Evolutionary conservation across 2,329 filamentous ascomycete genomes (phyloP).

Genomic region (Didymella pinodella): DNA sequence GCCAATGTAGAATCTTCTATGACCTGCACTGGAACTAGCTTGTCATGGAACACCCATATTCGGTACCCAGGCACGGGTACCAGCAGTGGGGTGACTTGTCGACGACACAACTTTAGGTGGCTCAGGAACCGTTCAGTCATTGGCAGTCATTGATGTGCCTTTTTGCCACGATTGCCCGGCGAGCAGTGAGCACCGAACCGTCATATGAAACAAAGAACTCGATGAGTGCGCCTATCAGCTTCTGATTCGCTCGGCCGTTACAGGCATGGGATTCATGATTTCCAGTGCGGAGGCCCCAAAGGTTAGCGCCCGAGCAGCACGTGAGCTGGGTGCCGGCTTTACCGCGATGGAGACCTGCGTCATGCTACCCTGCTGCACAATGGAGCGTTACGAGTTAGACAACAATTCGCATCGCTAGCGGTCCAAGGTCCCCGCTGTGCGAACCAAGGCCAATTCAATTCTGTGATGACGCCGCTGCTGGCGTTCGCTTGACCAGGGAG

Average conservation of each 20-base stretch:
- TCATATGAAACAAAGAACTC: not conserved
- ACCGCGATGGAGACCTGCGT: conserved; percentile 17
- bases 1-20: conserved; percentile 1
- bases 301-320: conserved; percentile 20
- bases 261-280: conserved; percentile 16
- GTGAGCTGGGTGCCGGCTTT: conserved; percentile 18
- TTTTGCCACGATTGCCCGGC: conserved; percentile 8
- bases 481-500: conserved; percentile 6
- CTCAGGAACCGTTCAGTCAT: conserved; percentile 9
- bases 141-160: conserved; percentile 4
- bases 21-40: not conserved
- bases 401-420: conserved; percentile 14
- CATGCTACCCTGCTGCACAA: conserved; percentile 17
- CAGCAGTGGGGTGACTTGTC: conserved; percentile 7
- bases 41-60: not conserved
- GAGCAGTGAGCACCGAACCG: conserved; percentile 5
- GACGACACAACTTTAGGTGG: conserved; percentile 16
- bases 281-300: conserved; percentile 17
- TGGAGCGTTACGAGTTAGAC: conserved; percentile 20
- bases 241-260: conserved; percentile 5
- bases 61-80: conserved; percentile 11
- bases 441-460: conserved; percentile 18
- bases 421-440: conserved; percentile 12
- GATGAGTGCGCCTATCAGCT: conserved; percentile 5
- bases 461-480: conserved; percentile 13